phyloP scores from a whole-genome alignment of 2,329 filamentous ascomycete genomes.

The Aureobasidium pullulans region DNA sequence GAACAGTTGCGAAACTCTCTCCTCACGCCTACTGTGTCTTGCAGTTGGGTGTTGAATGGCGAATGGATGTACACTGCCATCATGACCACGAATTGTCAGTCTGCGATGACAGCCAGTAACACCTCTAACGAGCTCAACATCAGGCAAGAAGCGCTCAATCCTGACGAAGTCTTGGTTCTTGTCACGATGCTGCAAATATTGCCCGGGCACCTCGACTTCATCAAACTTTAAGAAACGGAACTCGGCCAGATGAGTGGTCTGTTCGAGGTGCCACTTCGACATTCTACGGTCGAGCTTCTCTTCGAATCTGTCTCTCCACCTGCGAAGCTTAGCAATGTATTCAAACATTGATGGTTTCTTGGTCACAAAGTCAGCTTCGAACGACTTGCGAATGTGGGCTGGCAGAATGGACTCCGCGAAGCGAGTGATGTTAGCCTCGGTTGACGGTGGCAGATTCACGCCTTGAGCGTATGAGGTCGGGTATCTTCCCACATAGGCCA shows the following conservation, averaged over 20 bases:
- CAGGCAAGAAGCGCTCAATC: slow-evolving; percentile 92
- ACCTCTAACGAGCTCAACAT: slow-evolving; percentile 85
- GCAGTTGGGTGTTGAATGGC: slow-evolving; percentile 94
- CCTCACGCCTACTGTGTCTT: slow-evolving; percentile 84
- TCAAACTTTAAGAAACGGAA: slow-evolving; percentile 98
- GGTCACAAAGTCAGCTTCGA: slow-evolving; percentile 92
- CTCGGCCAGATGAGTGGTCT: slow-evolving; percentile 84
- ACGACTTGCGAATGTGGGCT: slow-evolving; percentile 87
- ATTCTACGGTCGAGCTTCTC: slow-evolving; percentile 87
- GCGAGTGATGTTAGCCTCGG: slow-evolving; percentile 90
- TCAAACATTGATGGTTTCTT: slow-evolving; percentile 97
- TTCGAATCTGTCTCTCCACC: slow-evolving; percentile 96
- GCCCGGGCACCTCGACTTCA: slow-evolving; percentile 93
- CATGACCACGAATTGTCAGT: slow-evolving; percentile 92
- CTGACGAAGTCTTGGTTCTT: slow-evolving; percentile 98
- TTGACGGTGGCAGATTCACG: slow-evolving; percentile 80
- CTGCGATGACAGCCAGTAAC: slow-evolving; percentile 87
- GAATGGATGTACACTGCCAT: slow-evolving; percentile 94
- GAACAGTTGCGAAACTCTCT: slow-evolving; percentile 93
- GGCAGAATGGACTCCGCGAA: slow-evolving; percentile 96
- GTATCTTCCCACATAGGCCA: slow-evolving; percentile 85
- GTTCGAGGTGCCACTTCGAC: slow-evolving; percentile 67
- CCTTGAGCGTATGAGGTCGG: slow-evolving; percentile 82
- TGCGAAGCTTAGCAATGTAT: slow-evolving; percentile 93
- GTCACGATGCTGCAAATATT: slow-evolving; percentile 94